Percentiles rank a stretch among this genome's conserved stretches.
These are phyloP conservation scores for Volvariella volvacea DNA, from an alignment of 1,284 basidiomycete genomes.

Conservation along the genomic window DNA sequence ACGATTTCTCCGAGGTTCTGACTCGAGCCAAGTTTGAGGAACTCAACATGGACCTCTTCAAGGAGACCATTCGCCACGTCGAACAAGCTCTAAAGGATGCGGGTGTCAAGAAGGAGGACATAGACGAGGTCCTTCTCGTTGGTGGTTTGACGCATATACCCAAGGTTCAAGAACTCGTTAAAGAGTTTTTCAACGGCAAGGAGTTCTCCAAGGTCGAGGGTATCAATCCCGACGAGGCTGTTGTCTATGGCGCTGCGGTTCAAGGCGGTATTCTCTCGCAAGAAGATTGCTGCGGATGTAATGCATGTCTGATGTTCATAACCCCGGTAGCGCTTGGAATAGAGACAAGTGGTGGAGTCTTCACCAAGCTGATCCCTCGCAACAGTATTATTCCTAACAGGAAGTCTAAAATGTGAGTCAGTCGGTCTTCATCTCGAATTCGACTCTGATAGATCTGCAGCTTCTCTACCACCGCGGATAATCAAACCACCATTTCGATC, in stretches of 20 bases:
- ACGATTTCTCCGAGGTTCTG: conserved; percentile 95
- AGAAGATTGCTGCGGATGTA: conserved; percentile 74
- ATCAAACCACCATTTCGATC: conserved; percentile 88
- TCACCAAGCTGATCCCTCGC: conserved; percentile 94
- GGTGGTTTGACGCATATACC: conserved; percentile 99
- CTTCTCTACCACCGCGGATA: conserved; percentile 95
- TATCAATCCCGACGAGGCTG: conserved; percentile 94
- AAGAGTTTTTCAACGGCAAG: conserved; percentile 86
- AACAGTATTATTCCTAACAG: conserved; percentile 98
- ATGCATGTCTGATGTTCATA: conserved; percentile 94
- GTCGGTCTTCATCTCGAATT: too few species aligned
- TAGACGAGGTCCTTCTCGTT: conserved; percentile 90
- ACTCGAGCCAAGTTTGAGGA: conserved; percentile 99
- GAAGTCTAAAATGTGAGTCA: conserved; percentile 98
- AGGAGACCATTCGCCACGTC: conserved; percentile 99
- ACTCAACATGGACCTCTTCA: conserved; percentile 97
- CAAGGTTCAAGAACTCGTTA: conserved; percentile 95
- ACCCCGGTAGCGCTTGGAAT: conserved; percentile 94
- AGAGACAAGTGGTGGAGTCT: conserved; percentile 97
- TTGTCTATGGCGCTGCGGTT: conserved; percentile 95
- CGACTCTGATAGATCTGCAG: too few species aligned
- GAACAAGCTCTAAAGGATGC: conserved; percentile 99
- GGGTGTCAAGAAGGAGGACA: conserved; percentile 94
- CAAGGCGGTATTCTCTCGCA: conserved; percentile 96
- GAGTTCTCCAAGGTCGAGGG: conserved; percentile 91